phyloP scores from a whole-genome alignment of 805 yeast genomes.

The Candida sakaeoensis region DNA sequence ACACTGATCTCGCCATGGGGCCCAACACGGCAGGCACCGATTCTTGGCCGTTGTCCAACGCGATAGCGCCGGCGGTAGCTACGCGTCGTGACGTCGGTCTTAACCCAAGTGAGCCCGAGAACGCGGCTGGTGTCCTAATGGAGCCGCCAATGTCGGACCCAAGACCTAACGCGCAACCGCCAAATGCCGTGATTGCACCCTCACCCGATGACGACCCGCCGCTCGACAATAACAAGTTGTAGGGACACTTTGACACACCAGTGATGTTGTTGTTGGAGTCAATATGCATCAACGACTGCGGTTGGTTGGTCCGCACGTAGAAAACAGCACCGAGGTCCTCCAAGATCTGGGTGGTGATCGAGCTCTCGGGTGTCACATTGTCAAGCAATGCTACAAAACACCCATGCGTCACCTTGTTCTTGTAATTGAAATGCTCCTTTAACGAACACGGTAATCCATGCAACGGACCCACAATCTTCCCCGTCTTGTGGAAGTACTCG shows the following conservation, averaged over 20 bases:
- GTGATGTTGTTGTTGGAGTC: slow-evolving; percentile 37
- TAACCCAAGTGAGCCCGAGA: slow-evolving; percentile 38
- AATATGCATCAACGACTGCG: slow-evolving; percentile 45
- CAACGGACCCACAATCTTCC: slow-evolving; percentile 54
- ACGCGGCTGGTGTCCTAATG: slow-evolving; percentile 43
- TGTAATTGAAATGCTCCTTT: slow-evolving; percentile 45
- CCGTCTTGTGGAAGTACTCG: slow-evolving; percentile 41
- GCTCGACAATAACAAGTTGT: slow-evolving; percentile 33
- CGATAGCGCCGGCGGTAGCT: slow-evolving; percentile 42
- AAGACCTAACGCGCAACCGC: slow-evolving; percentile 37
- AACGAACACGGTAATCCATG: slow-evolving; percentile 67
- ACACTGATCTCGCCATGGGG: slow-evolving; percentile 61
- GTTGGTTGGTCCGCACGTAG: slow-evolving; percentile 42
- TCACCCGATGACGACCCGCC: slow-evolving; percentile 47
- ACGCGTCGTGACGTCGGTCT: slow-evolving; percentile 38
- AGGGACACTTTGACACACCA: slow-evolving; percentile 38
- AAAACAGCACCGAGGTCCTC: slow-evolving; percentile 42
- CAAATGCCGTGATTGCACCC: slow-evolving; percentile 40
- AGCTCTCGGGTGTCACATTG: slow-evolving; percentile 27
- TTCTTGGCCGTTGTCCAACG: slow-evolving; percentile 55
- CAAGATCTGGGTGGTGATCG: slow-evolving; percentile 28
- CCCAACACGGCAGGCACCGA: slow-evolving; percentile 64
- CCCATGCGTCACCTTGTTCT: slow-evolving; percentile 34
- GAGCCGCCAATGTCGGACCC: slow-evolving; percentile 46
- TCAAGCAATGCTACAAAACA: slow-evolving; percentile 35